phyloP scores from a whole-genome alignment of 805 yeast species.

The Nakazawaea anatomiae region DNA sequence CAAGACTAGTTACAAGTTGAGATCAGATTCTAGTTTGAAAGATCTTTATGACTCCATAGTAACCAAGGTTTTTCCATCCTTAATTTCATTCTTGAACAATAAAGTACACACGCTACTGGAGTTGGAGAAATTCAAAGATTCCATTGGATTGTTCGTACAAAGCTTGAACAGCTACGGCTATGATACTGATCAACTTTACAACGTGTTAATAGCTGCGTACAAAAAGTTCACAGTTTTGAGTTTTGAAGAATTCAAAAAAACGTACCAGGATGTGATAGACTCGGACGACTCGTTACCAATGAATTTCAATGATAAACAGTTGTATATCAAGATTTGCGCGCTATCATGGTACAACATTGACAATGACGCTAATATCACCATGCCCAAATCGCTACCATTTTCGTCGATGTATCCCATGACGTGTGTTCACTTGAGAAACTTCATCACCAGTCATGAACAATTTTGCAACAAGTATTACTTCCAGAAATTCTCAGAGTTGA shows the following conservation, averaged over 20 bases:
- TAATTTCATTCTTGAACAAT: slow-evolving; percentile 40
- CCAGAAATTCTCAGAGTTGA: slow-evolving; percentile 56
- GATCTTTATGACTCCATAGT: slow-evolving; percentile 74
- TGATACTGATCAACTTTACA: slow-evolving; percentile 53
- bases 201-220: slow-evolving; percentile 53
- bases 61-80: slow-evolving; percentile 52
- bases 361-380: slow-evolving; percentile 34
- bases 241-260: slow-evolving; percentile 48
- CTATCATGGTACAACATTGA: slow-evolving; percentile 62
- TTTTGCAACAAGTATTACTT: slow-evolving; percentile 63
- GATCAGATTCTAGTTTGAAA: slow-evolving; percentile 54
- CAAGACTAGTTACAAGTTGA: slow-evolving; percentile 57
- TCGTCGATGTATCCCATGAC: slow-evolving; percentile 84
- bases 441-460: slow-evolving; percentile 54
- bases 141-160: slow-evolving; percentile 66
- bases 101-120: slow-evolving; percentile 36
- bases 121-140: slow-evolving; percentile 50
- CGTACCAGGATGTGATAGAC: slow-evolving; percentile 57
- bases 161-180: slow-evolving; percentile 70
- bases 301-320: slow-evolving; percentile 50
- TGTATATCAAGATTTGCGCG: slow-evolving; percentile 57
- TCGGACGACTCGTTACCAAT: slow-evolving; percentile 90
- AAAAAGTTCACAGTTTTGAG: slow-evolving; percentile 53
- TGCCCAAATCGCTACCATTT: slow-evolving; percentile 74
- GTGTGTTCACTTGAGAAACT: slow-evolving; percentile 67